phyloP scores from a whole-genome alignment of 176 grass and related monocot genomes.

The Ananas comosus region DNA sequence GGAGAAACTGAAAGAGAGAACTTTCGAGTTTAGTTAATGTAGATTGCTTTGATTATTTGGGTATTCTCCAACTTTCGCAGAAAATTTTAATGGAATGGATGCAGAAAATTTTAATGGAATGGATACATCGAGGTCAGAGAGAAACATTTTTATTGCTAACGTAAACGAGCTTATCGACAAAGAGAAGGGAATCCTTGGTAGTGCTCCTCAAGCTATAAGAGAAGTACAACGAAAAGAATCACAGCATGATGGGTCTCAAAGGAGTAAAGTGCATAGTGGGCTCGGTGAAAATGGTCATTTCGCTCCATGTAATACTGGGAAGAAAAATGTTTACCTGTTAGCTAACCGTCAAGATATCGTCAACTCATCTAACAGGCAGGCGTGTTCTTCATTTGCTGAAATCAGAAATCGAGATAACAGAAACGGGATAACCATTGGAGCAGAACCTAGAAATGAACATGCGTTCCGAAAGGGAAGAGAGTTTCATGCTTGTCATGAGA shows the following conservation, averaged over 20 bases:
- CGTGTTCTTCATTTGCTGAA: background rate
- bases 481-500: background rate
- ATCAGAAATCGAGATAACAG: background rate
- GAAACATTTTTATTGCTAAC: background rate
- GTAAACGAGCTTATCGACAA: background rate
- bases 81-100: background rate
- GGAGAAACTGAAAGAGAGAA: background rate
- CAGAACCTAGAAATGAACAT: background rate
- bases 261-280: background rate
- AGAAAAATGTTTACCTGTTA: background rate
- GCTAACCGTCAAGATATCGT: background rate
- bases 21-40: background rate
- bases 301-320: background rate
- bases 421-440: background rate
- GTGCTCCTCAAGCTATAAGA: background rate
- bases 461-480: background rate
- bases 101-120: background rate
- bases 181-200: background rate
- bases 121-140: background rate
- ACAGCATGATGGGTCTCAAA: background rate
- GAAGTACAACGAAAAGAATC: background rate
- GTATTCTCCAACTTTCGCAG: background rate
- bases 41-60: background rate
- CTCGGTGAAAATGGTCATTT: background rate
- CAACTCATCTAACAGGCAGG: background rate